Evolutionary conservation across 228 moss, liverwort and hornwort species (phyloP), one percentile per base, ranked within the genome.

Genomic region (Sphagnum fallax): DNA sequence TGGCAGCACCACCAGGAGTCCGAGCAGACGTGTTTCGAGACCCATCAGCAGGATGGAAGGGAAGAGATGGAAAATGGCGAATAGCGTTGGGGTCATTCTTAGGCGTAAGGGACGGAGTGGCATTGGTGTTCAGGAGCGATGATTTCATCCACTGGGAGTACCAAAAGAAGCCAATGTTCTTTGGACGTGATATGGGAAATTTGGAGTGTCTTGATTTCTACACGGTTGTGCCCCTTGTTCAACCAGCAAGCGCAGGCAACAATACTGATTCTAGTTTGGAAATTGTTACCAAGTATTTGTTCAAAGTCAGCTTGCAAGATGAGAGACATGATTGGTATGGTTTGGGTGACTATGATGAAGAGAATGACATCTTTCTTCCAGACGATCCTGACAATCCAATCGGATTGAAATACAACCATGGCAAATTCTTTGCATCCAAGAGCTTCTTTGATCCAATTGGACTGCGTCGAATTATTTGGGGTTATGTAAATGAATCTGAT

Each of bases 191-290:
- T 48, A 82, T 91, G 0, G 87, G 83, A 16, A 80, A 80, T 80
- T 87, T 83, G 96, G 96, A 97, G 78, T 97, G 96, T 74, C 82
- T 88, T 4, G 96, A 97, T 65, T 90, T 97, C 65, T 97, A 70
- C 53, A 93, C 96, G 0, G 78, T 93, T 10, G 32, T 32, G 32
- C 32, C 32, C 32, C 32, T 32, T 32, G 32, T 2, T 32, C 32
- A 32, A 32, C 32, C 32, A 32, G 85, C 77, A 8, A 50, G 53
- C 10, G 78, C 83, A 47, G 48, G 32, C 5, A 10, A 15, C 47
- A 4, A 6, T 4, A 75, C 73, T 53, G 60, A 65, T 4, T 70
- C 60, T 5, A 8, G 50, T 5, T 47, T 55, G 62, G 32, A 32
- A 32, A 32, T 32, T 32, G 32, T 32, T 32, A 32, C 32, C 32